Evolutionary conservation across 2,329 filamentous ascomycete species (phyloP).

Genomic region (Trichophyton mentagrophytes): DNA sequence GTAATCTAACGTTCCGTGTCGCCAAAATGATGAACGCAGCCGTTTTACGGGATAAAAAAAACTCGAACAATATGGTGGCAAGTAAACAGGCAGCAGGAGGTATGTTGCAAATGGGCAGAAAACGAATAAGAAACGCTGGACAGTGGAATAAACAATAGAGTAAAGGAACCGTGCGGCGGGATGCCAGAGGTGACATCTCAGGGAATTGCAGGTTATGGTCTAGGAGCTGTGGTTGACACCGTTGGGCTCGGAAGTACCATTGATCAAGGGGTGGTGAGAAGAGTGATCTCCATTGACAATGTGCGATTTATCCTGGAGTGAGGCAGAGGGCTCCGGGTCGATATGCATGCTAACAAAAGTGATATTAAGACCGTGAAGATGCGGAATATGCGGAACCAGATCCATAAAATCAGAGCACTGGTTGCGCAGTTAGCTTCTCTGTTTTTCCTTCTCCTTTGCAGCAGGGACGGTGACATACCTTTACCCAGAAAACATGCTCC

Average conservation of each 20-base stretch:
- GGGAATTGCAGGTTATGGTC: neutral
- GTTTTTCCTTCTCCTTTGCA: neutral
- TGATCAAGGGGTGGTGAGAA: neutral
- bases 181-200: neutral
- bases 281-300: constrained; percentile 6
- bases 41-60: neutral
- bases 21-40: constrained; percentile 2
- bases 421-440: constrained; percentile 12
- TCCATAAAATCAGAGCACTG: constrained; percentile 40
- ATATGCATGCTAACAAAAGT: constrained; percentile 31
- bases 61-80: neutral
- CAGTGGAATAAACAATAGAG: neutral
- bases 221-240: neutral
- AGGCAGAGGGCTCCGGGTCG: constrained; percentile 23
- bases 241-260: neutral
- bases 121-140: neutral
- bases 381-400: constrained; percentile 36
- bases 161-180: neutral
- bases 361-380: constrained; percentile 33
- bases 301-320: constrained; percentile 20
- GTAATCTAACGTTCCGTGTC: constrained; percentile 1
- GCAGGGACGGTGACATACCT: constrained; percentile 23
- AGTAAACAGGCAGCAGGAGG: neutral
- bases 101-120: neutral
- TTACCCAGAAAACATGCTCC: constrained; percentile 41